Conservation (phyloP, 208 protist species). For the Wallacemonas sp. region DNA sequence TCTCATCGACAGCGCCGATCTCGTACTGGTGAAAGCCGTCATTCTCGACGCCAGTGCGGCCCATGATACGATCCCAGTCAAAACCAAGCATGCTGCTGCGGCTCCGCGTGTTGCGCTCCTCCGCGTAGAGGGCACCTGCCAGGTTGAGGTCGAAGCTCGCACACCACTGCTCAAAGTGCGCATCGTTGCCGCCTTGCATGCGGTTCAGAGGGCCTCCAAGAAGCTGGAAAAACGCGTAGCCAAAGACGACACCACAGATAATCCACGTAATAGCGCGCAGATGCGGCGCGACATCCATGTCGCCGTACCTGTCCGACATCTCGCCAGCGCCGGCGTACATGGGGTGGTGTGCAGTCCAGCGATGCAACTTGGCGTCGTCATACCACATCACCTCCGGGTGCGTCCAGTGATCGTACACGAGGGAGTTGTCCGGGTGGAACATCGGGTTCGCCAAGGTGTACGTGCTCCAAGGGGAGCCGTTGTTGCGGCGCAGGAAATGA, state of each 20-base stretch:
- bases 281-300: slow-evolving; percentile 83
- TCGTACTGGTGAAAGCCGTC: slow-evolving; percentile 66
- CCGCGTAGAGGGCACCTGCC: slow-evolving; percentile 67
- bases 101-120: slow-evolving; percentile 80
- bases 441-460: slow-evolving; percentile 85
- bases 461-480: slow-evolving; percentile 77
- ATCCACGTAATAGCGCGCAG: slow-evolving; percentile 43
- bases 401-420: slow-evolving; percentile 92
- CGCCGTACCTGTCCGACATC: slow-evolving; percentile 79
- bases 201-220: slow-evolving; percentile 30
- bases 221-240: slow-evolving; percentile 55
- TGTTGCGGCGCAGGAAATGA: slow-evolving; percentile 85
- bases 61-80: slow-evolving; percentile 86
- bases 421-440: slow-evolving; percentile 87
- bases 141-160: slow-evolving; percentile 63
- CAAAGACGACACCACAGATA: slow-evolving; percentile 33
- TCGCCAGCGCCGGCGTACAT: slow-evolving; percentile 80
- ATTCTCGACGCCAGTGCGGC: slow-evolving; percentile 24
- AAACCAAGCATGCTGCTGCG: slow-evolving; percentile 49
- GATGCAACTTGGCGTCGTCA: slow-evolving; percentile 90
- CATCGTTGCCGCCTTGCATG: slow-evolving; percentile 44
- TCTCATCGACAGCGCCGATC: slow-evolving; percentile 28
- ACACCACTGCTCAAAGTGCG: slow-evolving; percentile 75
- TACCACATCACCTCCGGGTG: slow-evolving; percentile 92
- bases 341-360: slow-evolving; percentile 82